Evolutionary conservation across 176 grass and related monocot genomes (phyloP).

Genomic region (Puccinellia tenuiflora): DNA sequence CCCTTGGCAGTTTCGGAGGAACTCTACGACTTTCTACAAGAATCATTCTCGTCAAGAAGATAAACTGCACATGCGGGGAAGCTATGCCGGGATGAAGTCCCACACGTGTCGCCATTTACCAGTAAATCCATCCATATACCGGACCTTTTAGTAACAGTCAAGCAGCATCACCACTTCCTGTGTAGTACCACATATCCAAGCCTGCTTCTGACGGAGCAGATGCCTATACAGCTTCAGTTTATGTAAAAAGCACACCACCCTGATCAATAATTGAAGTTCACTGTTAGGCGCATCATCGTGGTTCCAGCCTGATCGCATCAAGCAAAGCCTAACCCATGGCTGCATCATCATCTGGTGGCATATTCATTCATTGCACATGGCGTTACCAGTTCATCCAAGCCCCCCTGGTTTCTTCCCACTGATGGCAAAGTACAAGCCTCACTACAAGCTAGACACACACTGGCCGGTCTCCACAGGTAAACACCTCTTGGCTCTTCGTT

Average conservation of each 20-base stretch:
- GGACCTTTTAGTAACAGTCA: background rate
- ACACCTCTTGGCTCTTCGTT: background rate
- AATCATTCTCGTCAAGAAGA: conserved; percentile 23
- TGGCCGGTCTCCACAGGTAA: conserved; percentile 9
- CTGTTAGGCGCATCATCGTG: conserved; percentile 7
- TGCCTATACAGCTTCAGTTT: background rate
- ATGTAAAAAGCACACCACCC: conserved; percentile 29
- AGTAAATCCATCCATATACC: background rate
- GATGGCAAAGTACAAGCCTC: conserved; percentile 21
- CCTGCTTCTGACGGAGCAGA: conserved; percentile 23
- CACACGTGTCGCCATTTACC: background rate
- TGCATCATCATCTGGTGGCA: conserved; percentile 10
- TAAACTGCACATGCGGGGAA: too few relatives aligned
- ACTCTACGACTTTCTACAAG: conserved; percentile 60
- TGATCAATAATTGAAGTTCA: conserved; percentile 36
- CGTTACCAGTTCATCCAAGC: background rate
- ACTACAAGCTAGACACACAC: background rate
- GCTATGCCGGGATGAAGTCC: background rate
- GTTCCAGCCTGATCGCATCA: conserved; percentile 21
- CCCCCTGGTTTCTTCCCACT: conserved; percentile 12
- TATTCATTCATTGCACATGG: conserved; percentile 47
- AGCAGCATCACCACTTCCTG: conserved; percentile 7
- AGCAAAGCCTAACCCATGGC: conserved; percentile 14
- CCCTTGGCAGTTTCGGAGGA: conserved; percentile 64
- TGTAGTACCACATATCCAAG: background rate